Percentiles rank a stretch among this genome's conserved stretches.
These are phyloP conservation scores for Sergeia podlipaevii DNA, from an alignment of 208 protist species.

Conservation along the genomic window DNA sequence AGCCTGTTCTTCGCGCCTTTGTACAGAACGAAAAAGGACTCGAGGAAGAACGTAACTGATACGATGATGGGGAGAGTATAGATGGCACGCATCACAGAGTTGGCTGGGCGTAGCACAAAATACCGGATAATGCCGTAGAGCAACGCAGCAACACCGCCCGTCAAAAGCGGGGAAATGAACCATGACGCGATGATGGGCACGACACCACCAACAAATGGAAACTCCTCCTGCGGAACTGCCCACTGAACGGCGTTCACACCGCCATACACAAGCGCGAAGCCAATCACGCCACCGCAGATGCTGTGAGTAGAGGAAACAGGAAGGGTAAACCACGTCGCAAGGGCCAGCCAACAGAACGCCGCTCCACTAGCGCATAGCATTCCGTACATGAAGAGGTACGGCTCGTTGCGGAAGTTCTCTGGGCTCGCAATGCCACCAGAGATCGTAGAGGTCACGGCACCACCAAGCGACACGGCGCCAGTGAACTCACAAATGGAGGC, in stretches of 20 bases:
- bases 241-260: slow-evolving; percentile 48
- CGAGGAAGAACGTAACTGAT: slow-evolving; percentile 66
- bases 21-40: slow-evolving; percentile 77
- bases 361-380: slow-evolving; percentile 70
- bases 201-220: slow-evolving; percentile 71
- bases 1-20: slow-evolving; percentile 61
- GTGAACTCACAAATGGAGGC: slow-evolving; percentile 81
- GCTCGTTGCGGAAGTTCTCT: slow-evolving; percentile 37
- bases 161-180: slow-evolving; percentile 80
- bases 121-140: slow-evolving; percentile 49
- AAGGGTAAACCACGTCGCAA: slow-evolving; percentile 59
- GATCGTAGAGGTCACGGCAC: slow-evolving; percentile 74
- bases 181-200: slow-evolving; percentile 73
- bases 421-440: slow-evolving; percentile 70
- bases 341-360: slow-evolving; percentile 60
- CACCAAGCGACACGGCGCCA: slow-evolving; percentile 65
- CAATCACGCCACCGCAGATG: slow-evolving; percentile 75
- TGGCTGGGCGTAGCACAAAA: slow-evolving; percentile 48
- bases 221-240: slow-evolving; percentile 42
- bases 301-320: slow-evolving; percentile 81
- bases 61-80: slow-evolving; percentile 65
- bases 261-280: slow-evolving; percentile 79
- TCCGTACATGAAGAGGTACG: slow-evolving; percentile 83
- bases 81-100: slow-evolving; percentile 48
- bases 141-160: slow-evolving; percentile 42